A percentile compares a stretch with the other conserved stretches of the same genome.
Evolutionary conservation across 306 rosid genomes (phyloP).

Genomic region (Quercus aquifolioides): DNA sequence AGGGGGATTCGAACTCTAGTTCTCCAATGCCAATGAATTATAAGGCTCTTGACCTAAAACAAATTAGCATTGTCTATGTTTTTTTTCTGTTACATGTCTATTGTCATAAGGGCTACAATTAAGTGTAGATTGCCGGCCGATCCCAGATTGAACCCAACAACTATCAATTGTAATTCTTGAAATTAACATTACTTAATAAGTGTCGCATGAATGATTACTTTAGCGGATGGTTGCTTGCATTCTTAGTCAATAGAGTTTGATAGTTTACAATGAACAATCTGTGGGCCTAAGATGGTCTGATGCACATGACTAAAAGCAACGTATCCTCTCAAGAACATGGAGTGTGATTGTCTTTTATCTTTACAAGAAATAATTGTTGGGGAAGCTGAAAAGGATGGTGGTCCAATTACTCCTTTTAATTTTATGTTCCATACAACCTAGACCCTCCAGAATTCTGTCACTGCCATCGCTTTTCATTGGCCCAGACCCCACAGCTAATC

Average conservation of each 20-base stretch:
- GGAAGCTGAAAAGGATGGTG: slow-evolving; percentile 42
- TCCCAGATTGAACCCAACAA: not conserved
- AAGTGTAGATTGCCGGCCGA: not conserved
- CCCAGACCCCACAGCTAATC: slow-evolving; percentile 32
- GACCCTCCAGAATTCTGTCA: slow-evolving; percentile 40
- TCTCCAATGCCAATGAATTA: too few species aligned
- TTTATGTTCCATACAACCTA: slow-evolving; percentile 26
- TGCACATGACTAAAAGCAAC: slow-evolving; percentile 53
- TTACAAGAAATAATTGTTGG: slow-evolving; percentile 41
- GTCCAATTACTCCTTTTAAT: slow-evolving; percentile 44
- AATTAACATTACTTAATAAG: slow-evolving; percentile 27
- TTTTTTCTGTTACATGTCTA: not conserved
- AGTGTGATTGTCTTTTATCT: slow-evolving; percentile 36
- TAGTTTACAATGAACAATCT: slow-evolving; percentile 33
- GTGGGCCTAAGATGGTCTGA: slow-evolving; percentile 58
- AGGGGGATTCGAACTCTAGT: too few species aligned
- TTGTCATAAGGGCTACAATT: not conserved
- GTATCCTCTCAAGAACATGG: slow-evolving; percentile 57
- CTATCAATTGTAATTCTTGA: not conserved
- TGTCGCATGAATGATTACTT: slow-evolving; percentile 24
- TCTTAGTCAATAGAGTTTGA: slow-evolving; percentile 29
- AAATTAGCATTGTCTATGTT: too few species aligned
- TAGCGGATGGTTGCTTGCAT: slow-evolving; percentile 40
- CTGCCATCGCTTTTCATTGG: slow-evolving; percentile 31
- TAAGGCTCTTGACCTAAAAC: too few species aligned